phyloP scores from a whole-genome alignment of 768 basidiomycete species.

The Pleurotus citrinopileatus region DNA sequence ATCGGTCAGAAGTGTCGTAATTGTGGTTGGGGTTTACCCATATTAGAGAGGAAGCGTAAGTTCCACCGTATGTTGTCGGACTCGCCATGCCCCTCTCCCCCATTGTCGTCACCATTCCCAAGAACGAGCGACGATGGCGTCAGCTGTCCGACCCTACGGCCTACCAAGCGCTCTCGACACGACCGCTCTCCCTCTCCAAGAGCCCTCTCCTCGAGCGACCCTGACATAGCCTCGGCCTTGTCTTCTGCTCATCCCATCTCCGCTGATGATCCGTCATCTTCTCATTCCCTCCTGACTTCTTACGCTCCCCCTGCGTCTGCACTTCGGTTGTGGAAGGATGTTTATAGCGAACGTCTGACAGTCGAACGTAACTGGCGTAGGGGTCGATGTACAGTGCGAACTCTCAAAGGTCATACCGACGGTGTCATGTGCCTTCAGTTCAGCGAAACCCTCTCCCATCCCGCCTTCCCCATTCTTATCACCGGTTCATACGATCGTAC shows the following conservation, averaged over 20 bases:
- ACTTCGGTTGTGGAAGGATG: slow-evolving; percentile 96
- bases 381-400: slow-evolving; percentile 82
- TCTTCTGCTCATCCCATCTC: slow-evolving; percentile 8
- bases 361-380: slow-evolving; percentile 98
- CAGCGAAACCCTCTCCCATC: slow-evolving; percentile 77
- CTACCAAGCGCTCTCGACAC: slow-evolving; percentile 52
- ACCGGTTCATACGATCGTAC: slow-evolving; percentile 98
- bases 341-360: slow-evolving; percentile 95
- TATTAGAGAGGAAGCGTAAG: slow-evolving; percentile 73
- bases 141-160: slow-evolving; percentile 25
- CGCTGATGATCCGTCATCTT: not conserved
- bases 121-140: slow-evolving; percentile 35
- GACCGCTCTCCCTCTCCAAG: slow-evolving; percentile 16
- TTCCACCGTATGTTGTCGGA: slow-evolving; percentile 33
- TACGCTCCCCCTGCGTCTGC: slow-evolving; percentile 29
- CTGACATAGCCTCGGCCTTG: slow-evolving; percentile 13
- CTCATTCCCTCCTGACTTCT: slow-evolving; percentile 17
- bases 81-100: slow-evolving; percentile 34
- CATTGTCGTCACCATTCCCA: slow-evolving; percentile 14
- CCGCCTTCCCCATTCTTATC: slow-evolving; percentile 90
- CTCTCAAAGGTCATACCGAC: slow-evolving; percentile 90
- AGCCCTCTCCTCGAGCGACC: slow-evolving; percentile 12
- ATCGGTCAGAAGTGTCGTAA: slow-evolving; percentile 96
- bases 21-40: slow-evolving; percentile 96
- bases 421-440: slow-evolving; percentile 98